Evolutionary conservation across 805 yeast genomes (phyloP), one percentile per base, ranked within the genome.

Genomic region (Diddensiella transvaalensis): DNA sequence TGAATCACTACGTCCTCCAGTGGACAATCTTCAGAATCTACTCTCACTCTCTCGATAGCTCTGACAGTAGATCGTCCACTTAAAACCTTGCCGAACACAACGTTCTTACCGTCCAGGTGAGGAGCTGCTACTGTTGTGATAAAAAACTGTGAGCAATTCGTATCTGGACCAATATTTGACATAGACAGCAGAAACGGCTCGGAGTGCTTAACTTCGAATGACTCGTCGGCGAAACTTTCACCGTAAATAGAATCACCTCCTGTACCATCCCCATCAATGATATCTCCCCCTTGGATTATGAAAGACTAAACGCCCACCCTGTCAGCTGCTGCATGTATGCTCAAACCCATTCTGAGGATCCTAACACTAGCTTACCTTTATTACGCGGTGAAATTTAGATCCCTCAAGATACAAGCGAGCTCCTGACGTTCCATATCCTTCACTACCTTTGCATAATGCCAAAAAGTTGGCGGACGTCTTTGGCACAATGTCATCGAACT

Each of bases 101-200:
- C 97, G 66, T 93, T 98, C 67, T 91, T 91, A 21, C 91, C 95
- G 64, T 93, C 91, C 56, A 93, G 77, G 67, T 91, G 98, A 4
- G 98, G 96, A 1, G 97, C 88, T 36, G 88, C 82, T 1, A 81
- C 93, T 2, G 96, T 87, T 22, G 99, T 91, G 60, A 91, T 81
- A 67, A 93, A 93, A 60, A 88, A 93, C 69, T 93, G 98, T 2
- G 96, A 88, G 0, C 98, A 98, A 63, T 91, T 93, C 42, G 98
- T 91, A 66, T 83, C 80, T 50, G 96, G 89, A n/a, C 98, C 98
- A 3, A 96, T 87, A 63, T 93, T 91, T 48, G 99, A 98, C 98
- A 91, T 93, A 4, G 96, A 87, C 58, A 91, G 76, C 57, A 91
- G 74, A 67, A 85, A 90, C 47, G 98, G 97, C 60, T 77, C 76